Conservation (phyloP, 2,329 filamentous ascomycete genomes). For the Venturia pyrina region DNA sequence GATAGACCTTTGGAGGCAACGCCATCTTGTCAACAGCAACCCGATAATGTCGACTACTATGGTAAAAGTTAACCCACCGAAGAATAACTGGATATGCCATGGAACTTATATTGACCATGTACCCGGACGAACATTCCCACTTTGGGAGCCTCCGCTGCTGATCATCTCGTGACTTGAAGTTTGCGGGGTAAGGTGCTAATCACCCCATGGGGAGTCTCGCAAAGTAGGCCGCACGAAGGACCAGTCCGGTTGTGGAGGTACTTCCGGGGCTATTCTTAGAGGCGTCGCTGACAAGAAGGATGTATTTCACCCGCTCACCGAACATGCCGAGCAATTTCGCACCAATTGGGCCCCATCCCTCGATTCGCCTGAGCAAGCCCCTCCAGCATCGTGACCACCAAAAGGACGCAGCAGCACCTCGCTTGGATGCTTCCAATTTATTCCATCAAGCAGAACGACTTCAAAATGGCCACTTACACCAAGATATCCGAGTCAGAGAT, state of each 20-base stretch:
- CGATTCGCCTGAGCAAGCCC: background rate
- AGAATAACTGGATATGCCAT: background rate
- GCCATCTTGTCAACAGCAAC: slow-evolving; percentile 30
- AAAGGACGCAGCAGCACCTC: background rate
- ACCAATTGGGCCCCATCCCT: background rate
- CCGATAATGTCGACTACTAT: too few relatives aligned
- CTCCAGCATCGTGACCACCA: slow-evolving; percentile 4
- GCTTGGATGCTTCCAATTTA: background rate
- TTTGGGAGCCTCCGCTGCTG: background rate
- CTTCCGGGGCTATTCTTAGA: background rate
- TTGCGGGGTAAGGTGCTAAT: background rate
- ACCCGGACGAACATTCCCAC: background rate
- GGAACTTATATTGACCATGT: background rate
- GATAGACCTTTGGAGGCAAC: slow-evolving; percentile 48
- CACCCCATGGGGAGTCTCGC: background rate
- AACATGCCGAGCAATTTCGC: background rate
- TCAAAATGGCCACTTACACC: slow-evolving; percentile 62
- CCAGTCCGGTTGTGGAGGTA: background rate
- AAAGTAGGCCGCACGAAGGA: background rate
- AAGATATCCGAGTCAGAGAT: slow-evolving; percentile 50
- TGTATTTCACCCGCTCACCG: background rate
- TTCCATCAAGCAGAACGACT: background rate
- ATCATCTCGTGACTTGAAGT: background rate
- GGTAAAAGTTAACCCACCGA: background rate
- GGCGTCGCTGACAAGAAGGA: background rate